Percentiles rank a stretch among this genome's conserved stretches.
Evolutionary conservation across 768 basidiomycete species (phyloP).

Genomic region (Pholiota molesta): DNA sequence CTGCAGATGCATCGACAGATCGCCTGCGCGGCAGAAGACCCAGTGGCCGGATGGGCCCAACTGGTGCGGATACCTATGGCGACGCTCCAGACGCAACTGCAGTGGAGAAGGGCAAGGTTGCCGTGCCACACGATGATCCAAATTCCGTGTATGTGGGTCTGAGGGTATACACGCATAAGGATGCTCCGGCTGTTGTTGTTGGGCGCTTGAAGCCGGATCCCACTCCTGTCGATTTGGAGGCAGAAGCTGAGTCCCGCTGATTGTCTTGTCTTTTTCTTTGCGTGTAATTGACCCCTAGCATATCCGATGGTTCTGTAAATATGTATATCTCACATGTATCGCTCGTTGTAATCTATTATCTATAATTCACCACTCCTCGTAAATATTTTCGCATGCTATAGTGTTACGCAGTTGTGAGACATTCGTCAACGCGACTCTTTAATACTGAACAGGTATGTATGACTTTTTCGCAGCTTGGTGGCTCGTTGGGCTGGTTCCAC

Average conservation of each 20-base stretch:
- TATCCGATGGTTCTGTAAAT: no score
- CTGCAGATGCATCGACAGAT: constrained; percentile 4
- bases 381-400: no score
- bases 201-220: constrained; percentile 32
- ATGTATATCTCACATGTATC: no score
- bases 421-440: no score
- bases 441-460: no score
- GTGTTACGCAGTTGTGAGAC: no score
- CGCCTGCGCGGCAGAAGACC: constrained; percentile 5
- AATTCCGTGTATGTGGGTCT: constrained; percentile 43
- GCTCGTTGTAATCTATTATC: no score
- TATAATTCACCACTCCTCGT: no score
- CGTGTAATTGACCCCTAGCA: no score
- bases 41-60: not conserved
- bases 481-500: not conserved
- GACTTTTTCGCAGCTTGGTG: no score
- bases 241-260: not conserved
- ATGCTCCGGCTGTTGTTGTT: constrained; percentile 37
- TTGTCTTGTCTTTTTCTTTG: no score
- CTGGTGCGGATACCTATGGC: not conserved
- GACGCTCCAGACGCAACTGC: not conserved
- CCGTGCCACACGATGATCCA: constrained; percentile 31
- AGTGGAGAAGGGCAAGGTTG: constrained; percentile 24
- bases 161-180: constrained; percentile 49
- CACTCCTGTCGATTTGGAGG: not conserved